Evolutionary conservation across 352 stramenopile genomes (phyloP).

Genomic region (Phytophthora multivora): DNA sequence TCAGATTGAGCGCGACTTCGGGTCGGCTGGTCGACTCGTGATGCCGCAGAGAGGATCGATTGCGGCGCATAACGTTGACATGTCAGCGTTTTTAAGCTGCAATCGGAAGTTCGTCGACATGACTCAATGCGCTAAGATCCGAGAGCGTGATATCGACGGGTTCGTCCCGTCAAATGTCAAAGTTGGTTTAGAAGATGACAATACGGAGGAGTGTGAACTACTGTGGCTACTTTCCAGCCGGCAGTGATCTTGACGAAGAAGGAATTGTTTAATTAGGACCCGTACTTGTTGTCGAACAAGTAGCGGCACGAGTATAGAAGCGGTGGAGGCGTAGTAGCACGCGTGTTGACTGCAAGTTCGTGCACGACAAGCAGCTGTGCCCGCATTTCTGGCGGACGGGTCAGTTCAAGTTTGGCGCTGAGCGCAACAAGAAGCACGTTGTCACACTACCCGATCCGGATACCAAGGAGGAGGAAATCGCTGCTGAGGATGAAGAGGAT

Average conservation of each 20-base stretch:
- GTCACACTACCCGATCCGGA: conserved; percentile 34
- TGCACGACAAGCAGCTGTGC: conserved; percentile 67
- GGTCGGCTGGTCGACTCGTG: conserved; percentile 1
- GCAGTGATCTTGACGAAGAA: no score
- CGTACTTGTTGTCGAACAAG: no score
- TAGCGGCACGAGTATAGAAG: no score
- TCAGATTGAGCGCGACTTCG: conserved; percentile 12
- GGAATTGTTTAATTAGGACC: no score
- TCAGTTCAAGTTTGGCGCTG: conserved; percentile 56
- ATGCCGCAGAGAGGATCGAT: neutral
- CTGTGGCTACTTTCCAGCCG: neutral
- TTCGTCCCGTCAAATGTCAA: neutral
- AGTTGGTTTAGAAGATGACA: neutral
- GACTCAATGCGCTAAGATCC: conserved; percentile 9
- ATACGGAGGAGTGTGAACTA: neutral
- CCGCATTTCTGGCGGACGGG: conserved; percentile 50
- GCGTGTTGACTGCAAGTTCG: conserved; percentile 39
- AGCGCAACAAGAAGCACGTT: conserved; percentile 64
- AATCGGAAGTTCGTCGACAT: conserved; percentile 8
- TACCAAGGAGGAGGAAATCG: conserved; percentile 4
- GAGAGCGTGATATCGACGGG: neutral
- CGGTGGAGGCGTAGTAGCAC: no score
- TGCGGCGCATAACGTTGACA: neutral
- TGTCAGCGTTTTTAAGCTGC: conserved; percentile 12
- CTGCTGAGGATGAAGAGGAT: conserved; percentile 10